Percentiles rank a stretch among this genome's conserved stretches.
Conservation (phyloP, 371 early-diverging fungal genomes). For the Smittium culicis region DNA sequence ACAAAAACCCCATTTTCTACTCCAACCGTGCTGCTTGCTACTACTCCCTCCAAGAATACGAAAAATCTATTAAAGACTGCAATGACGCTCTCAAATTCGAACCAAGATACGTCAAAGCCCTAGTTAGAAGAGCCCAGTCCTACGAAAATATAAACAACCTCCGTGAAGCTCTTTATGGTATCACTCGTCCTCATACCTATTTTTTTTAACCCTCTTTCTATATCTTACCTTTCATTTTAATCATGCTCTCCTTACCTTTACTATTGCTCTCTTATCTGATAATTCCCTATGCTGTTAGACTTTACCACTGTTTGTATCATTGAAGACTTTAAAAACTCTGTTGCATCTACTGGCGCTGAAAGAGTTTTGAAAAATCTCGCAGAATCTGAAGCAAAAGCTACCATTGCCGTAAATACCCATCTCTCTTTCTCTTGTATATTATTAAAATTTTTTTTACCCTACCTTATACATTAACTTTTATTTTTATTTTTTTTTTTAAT, state of each 20-base stretch:
- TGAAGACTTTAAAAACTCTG: conserved; percentile 78
- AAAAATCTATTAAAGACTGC: conserved; percentile 50
- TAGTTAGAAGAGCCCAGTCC: conserved; percentile 68
- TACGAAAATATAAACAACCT: conserved; percentile 49
- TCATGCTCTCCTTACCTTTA: too few species aligned
- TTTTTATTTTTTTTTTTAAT: not conserved
- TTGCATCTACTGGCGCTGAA: conserved; percentile 70
- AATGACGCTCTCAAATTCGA: conserved; percentile 54
- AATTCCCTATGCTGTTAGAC: conserved; percentile 39
- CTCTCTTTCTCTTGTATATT: too few species aligned
- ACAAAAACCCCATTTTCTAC: conserved; percentile 67
- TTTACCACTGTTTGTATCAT: conserved; percentile 84
- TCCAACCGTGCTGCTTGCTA: conserved; percentile 92
- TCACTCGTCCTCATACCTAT: not conserved
- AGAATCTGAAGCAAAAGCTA: conserved; percentile 60
- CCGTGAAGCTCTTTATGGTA: conserved; percentile 61
- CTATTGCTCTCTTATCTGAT: too few species aligned
- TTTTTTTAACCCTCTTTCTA: not conserved
- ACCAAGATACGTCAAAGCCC: conserved; percentile 64
- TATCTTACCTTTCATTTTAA: too few species aligned
- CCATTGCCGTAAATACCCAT: conserved; percentile 24
- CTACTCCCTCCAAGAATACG: conserved; percentile 51
- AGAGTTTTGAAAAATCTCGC: conserved; percentile 74
- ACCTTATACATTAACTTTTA: too few species aligned
- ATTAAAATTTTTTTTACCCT: too few species aligned